These are phyloP conservation scores for Chaetomiaceae sp. DNA, from an alignment of 2,329 filamentous ascomycete species.

Conservation along the genomic window DNA sequence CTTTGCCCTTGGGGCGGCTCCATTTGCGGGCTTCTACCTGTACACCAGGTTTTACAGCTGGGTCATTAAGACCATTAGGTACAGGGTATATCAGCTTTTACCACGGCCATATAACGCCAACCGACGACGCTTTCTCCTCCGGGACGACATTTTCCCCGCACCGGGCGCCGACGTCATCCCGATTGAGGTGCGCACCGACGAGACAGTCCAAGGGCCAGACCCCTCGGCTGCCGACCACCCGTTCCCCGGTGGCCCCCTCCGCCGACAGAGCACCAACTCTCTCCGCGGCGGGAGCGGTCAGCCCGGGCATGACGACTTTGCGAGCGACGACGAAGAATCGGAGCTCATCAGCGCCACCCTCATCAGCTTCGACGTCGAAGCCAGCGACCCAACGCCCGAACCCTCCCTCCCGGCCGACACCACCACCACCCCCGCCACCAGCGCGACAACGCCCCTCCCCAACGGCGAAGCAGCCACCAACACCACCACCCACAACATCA, in stretches of 20 bases:
- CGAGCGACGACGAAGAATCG: slow-evolving; percentile 48
- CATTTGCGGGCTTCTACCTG: slow-evolving; percentile 42
- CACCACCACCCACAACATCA: slow-evolving; percentile 25
- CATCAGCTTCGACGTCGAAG: slow-evolving; percentile 57
- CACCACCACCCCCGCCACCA: slow-evolving; percentile 18
- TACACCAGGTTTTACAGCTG: slow-evolving; percentile 35
- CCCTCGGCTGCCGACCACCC: neutral
- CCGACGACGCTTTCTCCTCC: neutral
- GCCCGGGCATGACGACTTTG: slow-evolving; percentile 39
- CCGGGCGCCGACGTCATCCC: neutral
- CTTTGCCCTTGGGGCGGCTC: slow-evolving; percentile 38
- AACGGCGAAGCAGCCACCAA: slow-evolving; percentile 19
- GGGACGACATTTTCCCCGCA: slow-evolving; percentile 1
- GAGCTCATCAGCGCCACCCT: slow-evolving; percentile 50
- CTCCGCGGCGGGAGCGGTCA: slow-evolving; percentile 29
- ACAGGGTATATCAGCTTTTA: slow-evolving; percentile 9
- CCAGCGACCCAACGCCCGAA: slow-evolving; percentile 40
- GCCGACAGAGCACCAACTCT: slow-evolving; percentile 43
- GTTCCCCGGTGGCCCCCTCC: slow-evolving; percentile 20
- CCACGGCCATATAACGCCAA: slow-evolving; percentile 16
- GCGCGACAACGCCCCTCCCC: no score
- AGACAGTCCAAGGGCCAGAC: neutral
- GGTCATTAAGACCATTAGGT: slow-evolving; percentile 19
- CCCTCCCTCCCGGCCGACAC: no score
- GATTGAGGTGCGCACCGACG: slow-evolving; percentile 3